Conservation (phyloP, 2,329 filamentous ascomycete genomes). For the Alternaria ventricosa region DNA sequence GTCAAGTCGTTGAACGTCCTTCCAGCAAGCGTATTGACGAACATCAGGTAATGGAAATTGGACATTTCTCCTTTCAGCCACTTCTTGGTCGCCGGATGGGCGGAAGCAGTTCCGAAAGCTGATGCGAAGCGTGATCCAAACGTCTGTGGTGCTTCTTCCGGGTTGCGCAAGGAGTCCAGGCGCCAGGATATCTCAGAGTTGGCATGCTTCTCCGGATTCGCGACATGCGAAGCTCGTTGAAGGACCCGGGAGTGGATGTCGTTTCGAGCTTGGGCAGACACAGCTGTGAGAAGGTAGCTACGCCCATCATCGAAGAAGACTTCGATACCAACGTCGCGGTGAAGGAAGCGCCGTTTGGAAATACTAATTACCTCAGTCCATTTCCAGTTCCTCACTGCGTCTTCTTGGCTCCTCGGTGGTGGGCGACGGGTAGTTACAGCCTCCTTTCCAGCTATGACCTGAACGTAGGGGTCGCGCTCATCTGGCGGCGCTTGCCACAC, state of each 20-base stretch:
- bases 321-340: slow-evolving; percentile 95
- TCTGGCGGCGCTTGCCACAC: slow-evolving; percentile 92
- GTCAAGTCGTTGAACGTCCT: slow-evolving; percentile 97
- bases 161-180: slow-evolving; percentile 79
- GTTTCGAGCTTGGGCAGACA: slow-evolving; percentile 75
- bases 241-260: slow-evolving; percentile 80
- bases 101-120: slow-evolving; percentile 83
- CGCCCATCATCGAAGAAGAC: slow-evolving; percentile 96
- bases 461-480: slow-evolving; percentile 92
- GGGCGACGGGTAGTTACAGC: slow-evolving; percentile 58
- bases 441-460: slow-evolving; percentile 85
- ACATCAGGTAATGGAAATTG: slow-evolving; percentile 98
- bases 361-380: slow-evolving; percentile 95
- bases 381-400: slow-evolving; percentile 89
- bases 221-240: slow-evolving; percentile 80
- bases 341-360: slow-evolving; percentile 92
- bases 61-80: slow-evolving; percentile 96
- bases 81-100: slow-evolving; percentile 82
- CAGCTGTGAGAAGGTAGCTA: slow-evolving; percentile 89
- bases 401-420: slow-evolving; percentile 50
- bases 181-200: slow-evolving; percentile 91
- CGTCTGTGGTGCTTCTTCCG: slow-evolving; percentile 67
- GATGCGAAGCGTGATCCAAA: slow-evolving; percentile 90
- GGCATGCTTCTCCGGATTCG: slow-evolving; percentile 69
- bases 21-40: slow-evolving; percentile 96